A percentile compares a stretch with the other conserved stretches of the same genome.
phyloP scores from a whole-genome alignment of 352 stramenopile genomes.

The Phytophthora tubulina region DNA sequence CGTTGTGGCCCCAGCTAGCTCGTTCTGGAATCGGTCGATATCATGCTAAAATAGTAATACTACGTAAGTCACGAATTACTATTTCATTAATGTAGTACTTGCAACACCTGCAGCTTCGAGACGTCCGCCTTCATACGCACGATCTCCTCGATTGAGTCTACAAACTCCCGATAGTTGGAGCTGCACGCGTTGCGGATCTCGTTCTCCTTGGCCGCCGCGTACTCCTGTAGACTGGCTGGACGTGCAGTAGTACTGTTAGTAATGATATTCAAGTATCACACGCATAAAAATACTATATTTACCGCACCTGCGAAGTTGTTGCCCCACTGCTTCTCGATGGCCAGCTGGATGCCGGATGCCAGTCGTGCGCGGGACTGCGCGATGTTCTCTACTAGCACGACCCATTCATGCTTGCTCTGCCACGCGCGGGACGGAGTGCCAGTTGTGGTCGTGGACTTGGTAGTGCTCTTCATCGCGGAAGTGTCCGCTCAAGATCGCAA shows the following conservation, averaged over 20 bases:
- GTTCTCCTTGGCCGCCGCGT: conserved; percentile 68
- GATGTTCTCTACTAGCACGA: conserved; percentile 84
- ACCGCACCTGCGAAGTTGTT: conserved; percentile 74
- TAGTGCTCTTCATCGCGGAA: conserved; percentile 20
- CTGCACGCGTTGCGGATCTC: conserved; percentile 84
- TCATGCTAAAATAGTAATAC: conserved; percentile 47
- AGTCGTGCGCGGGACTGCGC: conserved; percentile 77
- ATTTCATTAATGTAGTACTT: background rate
- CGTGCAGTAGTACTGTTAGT: conserved; percentile 4
- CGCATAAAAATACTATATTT: conserved; percentile 5
- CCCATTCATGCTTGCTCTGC: conserved; percentile 81
- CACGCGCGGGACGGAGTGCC: conserved; percentile 37
- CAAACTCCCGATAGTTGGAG: conserved; percentile 83
- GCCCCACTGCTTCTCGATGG: conserved; percentile 85
- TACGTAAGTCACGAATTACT: conserved; percentile 5
- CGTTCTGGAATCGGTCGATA: conserved; percentile 74
- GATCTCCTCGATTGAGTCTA: conserved; percentile 87
- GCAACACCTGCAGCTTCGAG: conserved; percentile 62
- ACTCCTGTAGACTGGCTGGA: conserved; percentile 67
- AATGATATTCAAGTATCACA: background rate
- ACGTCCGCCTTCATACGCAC: conserved; percentile 84
- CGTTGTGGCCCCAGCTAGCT: conserved; percentile 58
- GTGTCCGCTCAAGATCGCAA: conserved; percentile 34
- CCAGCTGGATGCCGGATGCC: conserved; percentile 77
- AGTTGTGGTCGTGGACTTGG: background rate